These are phyloP conservation scores for Canavalia ensiformis DNA, from an alignment of 306 rosid genomes.

Conservation along the genomic window DNA sequence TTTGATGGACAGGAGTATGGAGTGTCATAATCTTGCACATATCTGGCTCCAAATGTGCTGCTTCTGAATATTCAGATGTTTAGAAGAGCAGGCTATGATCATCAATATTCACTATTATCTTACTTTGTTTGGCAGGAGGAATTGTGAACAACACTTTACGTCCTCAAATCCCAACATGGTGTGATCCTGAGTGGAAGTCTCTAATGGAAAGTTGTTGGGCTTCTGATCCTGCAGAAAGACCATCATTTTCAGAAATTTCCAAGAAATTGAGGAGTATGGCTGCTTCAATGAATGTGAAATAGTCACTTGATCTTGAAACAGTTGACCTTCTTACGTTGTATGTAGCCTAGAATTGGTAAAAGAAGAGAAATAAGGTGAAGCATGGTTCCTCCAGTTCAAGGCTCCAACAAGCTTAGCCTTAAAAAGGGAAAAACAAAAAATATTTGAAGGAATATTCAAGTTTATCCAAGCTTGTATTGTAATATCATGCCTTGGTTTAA, in stretches of 20 bases:
- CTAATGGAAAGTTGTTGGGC: constrained; percentile 98
- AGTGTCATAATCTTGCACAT: neutral
- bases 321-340: constrained; percentile 54
- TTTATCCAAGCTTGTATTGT: constrained; percentile 62
- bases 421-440: constrained; percentile 12
- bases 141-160: constrained; percentile 89
- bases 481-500: constrained; percentile 59
- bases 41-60: neutral
- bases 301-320: constrained; percentile 51
- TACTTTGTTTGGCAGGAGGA: constrained; percentile 71
- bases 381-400: constrained; percentile 57
- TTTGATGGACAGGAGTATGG: constrained; percentile 5
- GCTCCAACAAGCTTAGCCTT: constrained; percentile 56
- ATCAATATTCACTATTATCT: constrained; percentile 32
- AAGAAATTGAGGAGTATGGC: constrained; percentile 98
- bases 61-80: neutral
- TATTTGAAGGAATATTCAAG: constrained; percentile 51
- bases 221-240: constrained; percentile 81
- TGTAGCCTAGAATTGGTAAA: constrained; percentile 59
- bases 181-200: constrained; percentile 99
- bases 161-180: constrained; percentile 95
- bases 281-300: constrained; percentile 91
- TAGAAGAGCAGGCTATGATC: constrained; percentile 1
- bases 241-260: constrained; percentile 95
- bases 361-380: constrained; percentile 61